Evolutionary conservation across 257 asterid species (phyloP), one percentile per base, ranked within the genome.

Genomic region (Eustoma russellianum): DNA sequence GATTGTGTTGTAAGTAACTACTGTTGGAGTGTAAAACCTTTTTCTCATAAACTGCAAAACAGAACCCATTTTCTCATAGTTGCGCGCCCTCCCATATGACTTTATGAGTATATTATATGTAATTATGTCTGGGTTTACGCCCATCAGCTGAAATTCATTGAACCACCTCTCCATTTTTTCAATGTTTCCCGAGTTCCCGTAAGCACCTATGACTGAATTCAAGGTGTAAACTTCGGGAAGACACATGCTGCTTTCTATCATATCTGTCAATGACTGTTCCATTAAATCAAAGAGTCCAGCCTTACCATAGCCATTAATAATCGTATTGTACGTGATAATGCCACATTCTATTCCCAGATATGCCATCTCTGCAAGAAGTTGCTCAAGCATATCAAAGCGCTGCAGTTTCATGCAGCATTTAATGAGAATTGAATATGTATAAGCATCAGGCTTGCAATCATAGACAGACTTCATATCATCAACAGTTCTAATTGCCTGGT

Each of bases 301-400:
- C 71, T 91, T 91, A 40, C 97, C 95, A 66, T 82, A 91, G 16
- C 96, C 98, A 66, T 87, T 86, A 43, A 91, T 79, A 53, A 91
- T 61, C 59, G 83, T 84, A 59, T 87, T 87, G 69, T 80, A 84
- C 0, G 77, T 84, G 63, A 81, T 83, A 5, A 73, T 33, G 60
- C 54, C 77, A 65, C 79, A 74, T 52, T 87, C 76, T 59, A 84
- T 69, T 66, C 95, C 87, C 17, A 78, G 63, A 67, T 52, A 48
- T 16, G 71, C 66, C 95, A 87, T 91, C 63, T 84, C 96, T 51
- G 66, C 61, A 12, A 84, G 72, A 70, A 84, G 62, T 13, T 40
- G 58, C 43, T 53, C 77, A 51, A 85, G 74, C 80, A 77, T 62
- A 66, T 82, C 89, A 59, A 82, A 66, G 2, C 66, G 83, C 7